Conservation (phyloP, 495 filamentous ascomycete genomes). For the Letharia columbiana region DNA sequence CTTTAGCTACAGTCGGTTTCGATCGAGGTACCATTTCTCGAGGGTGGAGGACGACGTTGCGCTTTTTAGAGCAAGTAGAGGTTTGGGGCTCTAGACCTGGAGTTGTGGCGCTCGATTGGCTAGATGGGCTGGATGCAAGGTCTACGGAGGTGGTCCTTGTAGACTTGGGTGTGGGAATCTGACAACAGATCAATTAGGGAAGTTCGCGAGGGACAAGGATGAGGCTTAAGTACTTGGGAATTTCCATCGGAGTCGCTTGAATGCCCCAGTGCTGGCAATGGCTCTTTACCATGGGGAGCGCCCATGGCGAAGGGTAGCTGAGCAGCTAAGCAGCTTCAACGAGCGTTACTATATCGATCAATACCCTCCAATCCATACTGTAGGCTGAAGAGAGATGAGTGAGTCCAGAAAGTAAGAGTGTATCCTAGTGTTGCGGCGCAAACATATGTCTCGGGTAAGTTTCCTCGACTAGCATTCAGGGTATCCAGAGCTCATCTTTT, state of each 20-base stretch:
- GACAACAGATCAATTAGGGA: too few relatives aligned
- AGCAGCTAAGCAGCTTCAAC: not conserved
- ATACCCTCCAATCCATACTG: not conserved
- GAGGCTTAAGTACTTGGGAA: not conserved
- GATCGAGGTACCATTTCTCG: not conserved
- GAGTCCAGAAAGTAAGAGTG: not conserved
- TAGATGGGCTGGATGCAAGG: not conserved
- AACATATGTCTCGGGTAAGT: not conserved
- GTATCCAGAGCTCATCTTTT: not conserved
- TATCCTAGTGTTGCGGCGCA: too few relatives aligned
- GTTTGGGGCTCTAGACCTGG: not conserved
- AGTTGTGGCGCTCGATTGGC: constrained; percentile 6
- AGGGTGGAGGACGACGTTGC: not conserved
- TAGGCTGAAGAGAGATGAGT: not conserved
- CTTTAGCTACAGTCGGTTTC: not conserved
- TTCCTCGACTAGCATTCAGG: not conserved
- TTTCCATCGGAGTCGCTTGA: not conserved
- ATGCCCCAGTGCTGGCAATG: not conserved
- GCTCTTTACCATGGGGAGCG: not conserved
- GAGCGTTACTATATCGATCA: not conserved
- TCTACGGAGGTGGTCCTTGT: not conserved
- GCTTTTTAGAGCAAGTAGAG: not conserved
- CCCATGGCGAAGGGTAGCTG: not conserved
- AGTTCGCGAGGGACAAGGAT: too few relatives aligned
- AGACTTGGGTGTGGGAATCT: too few relatives aligned